Evolutionary conservation across 2,329 filamentous ascomycete genomes (phyloP), one percentile per base, ranked within the genome.

Genomic region (Fusarium sp.): DNA sequence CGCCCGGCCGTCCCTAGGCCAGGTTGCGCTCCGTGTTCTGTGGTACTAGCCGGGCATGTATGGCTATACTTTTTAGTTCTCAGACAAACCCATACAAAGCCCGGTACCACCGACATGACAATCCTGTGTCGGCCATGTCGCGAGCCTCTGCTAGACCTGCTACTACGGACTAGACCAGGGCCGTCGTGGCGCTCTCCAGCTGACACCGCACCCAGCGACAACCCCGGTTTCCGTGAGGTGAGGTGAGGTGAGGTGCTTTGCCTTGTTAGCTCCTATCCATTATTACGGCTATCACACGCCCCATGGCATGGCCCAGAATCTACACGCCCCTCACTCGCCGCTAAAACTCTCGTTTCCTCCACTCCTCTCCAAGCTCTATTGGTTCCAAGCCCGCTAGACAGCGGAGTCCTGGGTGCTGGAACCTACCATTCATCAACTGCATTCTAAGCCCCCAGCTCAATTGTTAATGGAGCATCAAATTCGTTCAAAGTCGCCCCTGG

Each of bases 101-200:
- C 46, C 12, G 69, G 70, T 72, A 72, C 39, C 65, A 54, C 46
- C 39, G 49, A 57, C 56, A 66, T 69, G 38, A 58, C 60, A 70
- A 70, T 61, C 41, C 45, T 72, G 55, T 60, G 49, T 51, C 52
- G 57, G 42, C 38, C 52, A 73, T 66, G 70, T 67, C 62, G 66
- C 62, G 51, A 66, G 70, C 70, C 62, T 71, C 59, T 73, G 38
- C 58, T 73, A 63, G 61, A 71, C 66, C 62, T 72, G 58, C 73
- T 44, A 44, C 31, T 52, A 51, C 25, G 45, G 49, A 69, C 66
- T 75, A 73, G 72, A 69, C 75, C 66, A 75, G 74, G 76, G 75
- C 71, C 63, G 63, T 73, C 69, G 76, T 77, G 76, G 76, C 76
- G 76, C 72, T 60, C 60, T 75, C 74, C 75, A 77, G 76, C 76